These are phyloP conservation scores for Gynostemma pentaphyllum DNA, from an alignment of 306 rosid genomes.

Conservation along the genomic window DNA sequence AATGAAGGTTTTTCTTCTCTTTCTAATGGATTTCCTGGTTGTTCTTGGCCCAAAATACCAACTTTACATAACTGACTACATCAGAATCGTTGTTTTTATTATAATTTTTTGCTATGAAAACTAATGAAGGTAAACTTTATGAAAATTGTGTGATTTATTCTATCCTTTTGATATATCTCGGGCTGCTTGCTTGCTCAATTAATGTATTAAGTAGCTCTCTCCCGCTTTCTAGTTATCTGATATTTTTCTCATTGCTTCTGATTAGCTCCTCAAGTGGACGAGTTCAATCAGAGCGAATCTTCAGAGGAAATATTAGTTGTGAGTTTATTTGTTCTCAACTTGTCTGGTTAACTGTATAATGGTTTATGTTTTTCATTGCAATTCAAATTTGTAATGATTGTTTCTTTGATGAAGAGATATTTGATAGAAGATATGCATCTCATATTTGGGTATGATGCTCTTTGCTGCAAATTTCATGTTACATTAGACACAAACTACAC, in stretches of 20 bases:
- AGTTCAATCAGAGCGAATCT: conserved; percentile 40
- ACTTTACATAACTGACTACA: too few relatives aligned
- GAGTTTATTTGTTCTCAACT: not conserved
- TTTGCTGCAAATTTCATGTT: too few relatives aligned
- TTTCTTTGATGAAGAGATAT: too few relatives aligned
- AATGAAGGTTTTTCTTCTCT: too few relatives aligned
- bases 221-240: not conserved
- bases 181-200: not conserved
- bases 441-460: too few relatives aligned
- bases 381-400: too few relatives aligned
- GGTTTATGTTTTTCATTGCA: too few relatives aligned
- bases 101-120: not conserved
- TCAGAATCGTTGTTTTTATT: not conserved
- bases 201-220: conserved; percentile 5
- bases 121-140: not conserved
- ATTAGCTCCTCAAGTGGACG: conserved; percentile 65
- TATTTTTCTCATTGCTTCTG: conserved; percentile 12
- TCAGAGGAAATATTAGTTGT: conserved; percentile 1
- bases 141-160: not conserved
- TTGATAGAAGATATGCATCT: too few relatives aligned
- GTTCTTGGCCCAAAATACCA: too few relatives aligned
- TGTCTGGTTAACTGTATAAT: not conserved
- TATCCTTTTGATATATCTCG: not conserved
- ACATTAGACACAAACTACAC: too few relatives aligned
- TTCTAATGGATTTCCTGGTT: too few relatives aligned